Conservation (phyloP, 306 rosid genomes). For the Cucurbita pepo region DNA sequence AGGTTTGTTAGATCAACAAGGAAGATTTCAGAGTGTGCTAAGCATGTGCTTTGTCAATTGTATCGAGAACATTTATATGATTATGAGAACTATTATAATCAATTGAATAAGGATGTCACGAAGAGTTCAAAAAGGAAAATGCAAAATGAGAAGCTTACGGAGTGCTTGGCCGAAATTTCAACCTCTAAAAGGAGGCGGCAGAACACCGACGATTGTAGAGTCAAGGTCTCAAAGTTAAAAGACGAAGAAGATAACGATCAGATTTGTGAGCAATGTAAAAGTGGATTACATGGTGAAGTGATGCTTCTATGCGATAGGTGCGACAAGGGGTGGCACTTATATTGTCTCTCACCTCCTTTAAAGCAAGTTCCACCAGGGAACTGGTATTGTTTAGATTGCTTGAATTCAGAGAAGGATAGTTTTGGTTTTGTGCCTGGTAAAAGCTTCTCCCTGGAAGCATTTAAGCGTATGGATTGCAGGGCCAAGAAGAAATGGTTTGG, state of each 20-base stretch:
- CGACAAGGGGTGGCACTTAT: slow-evolving; percentile 88
- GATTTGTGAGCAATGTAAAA: slow-evolving; percentile 82
- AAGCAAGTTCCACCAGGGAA: slow-evolving; percentile 72
- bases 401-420: slow-evolving; percentile 79
- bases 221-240: slow-evolving; percentile 21
- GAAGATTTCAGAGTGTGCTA: slow-evolving; percentile 65
- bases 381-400: slow-evolving; percentile 90
- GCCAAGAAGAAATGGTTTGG: slow-evolving; percentile 95
- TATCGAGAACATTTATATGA: slow-evolving; percentile 74
- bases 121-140: slow-evolving; percentile 32
- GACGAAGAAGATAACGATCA: slow-evolving; percentile 58
- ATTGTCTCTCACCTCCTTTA: slow-evolving; percentile 88
- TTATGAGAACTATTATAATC: slow-evolving; percentile 45
- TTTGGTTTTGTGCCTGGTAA: slow-evolving; percentile 95
- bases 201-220: slow-evolving; percentile 24
- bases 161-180: slow-evolving; percentile 10
- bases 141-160: slow-evolving; percentile 29
- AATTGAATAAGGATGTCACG: slow-evolving; percentile 24
- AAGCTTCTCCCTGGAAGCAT: slow-evolving; percentile 51
- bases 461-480: slow-evolving; percentile 66
- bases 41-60: slow-evolving; percentile 73
- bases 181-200: slow-evolving; percentile 39
- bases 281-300: slow-evolving; percentile 92
- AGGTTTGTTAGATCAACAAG: slow-evolving; percentile 35
- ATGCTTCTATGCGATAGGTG: slow-evolving; percentile 98